phyloP scores from a whole-genome alignment of 371 early-diverging fungal genomes.

The Mortierella sp. region DNA sequence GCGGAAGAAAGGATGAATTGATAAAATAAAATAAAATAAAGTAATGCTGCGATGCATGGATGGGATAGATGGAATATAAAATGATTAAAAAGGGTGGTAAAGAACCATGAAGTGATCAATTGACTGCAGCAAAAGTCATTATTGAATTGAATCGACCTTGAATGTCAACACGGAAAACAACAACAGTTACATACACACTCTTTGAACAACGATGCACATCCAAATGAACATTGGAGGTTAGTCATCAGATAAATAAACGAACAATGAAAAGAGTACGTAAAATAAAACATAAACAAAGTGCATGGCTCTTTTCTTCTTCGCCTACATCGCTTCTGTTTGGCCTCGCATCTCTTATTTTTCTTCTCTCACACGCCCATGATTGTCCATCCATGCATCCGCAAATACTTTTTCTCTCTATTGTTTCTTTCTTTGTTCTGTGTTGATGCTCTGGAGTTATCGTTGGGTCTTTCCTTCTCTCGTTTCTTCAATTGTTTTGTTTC shows the following conservation, averaged over 20 bases:
- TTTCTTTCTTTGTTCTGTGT: background rate
- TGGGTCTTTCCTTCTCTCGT: background rate
- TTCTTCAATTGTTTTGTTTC: background rate
- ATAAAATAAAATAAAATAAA: background rate
- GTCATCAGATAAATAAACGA: constrained; percentile 22
- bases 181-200: background rate
- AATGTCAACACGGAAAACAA: background rate
- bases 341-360: background rate
- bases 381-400: background rate
- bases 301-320: background rate
- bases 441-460: no score
- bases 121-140: background rate
- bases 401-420: background rate
- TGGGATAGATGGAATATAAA: no score
- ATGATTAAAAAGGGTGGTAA: background rate
- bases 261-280: background rate
- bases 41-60: background rate
- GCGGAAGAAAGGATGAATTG: background rate
- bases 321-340: background rate
- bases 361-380: background rate
- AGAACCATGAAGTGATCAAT: background rate
- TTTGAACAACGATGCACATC: background rate
- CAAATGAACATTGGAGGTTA: constrained; percentile 11
- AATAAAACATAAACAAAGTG: background rate
- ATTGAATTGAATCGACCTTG: background rate